Evolutionary conservation across 495 filamentous ascomycete species (phyloP).

Genomic region (Tuber umbilicatum): DNA sequence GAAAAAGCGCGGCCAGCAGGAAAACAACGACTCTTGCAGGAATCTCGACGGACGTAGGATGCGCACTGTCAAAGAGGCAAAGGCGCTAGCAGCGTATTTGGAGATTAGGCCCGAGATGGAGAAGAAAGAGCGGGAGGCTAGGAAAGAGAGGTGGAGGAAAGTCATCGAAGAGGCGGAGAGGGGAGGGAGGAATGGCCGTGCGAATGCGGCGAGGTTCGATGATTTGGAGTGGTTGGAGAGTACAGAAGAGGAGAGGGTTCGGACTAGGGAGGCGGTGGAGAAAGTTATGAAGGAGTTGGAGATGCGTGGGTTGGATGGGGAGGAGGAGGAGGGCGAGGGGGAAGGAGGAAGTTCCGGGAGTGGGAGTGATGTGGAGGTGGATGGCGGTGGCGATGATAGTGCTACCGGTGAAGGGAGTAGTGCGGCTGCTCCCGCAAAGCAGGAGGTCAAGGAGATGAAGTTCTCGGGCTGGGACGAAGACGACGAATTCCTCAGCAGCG

Average conservation of each 20-base stretch:
- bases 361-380: constrained; percentile 50
- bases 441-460: constrained; percentile 48
- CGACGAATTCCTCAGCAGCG: constrained; percentile 78
- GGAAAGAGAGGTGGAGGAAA: constrained; percentile 70
- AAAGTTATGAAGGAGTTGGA: constrained; percentile 61
- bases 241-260: constrained; percentile 75
- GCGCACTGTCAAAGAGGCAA: constrained; percentile 88
- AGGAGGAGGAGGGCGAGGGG: constrained; percentile 49
- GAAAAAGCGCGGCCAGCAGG: constrained; percentile 72
- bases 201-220: constrained; percentile 63
- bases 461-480: constrained; percentile 81
- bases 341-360: constrained; percentile 52
- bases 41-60: constrained; percentile 89
- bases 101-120: constrained; percentile 97
- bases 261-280: constrained; percentile 74
- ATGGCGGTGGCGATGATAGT: constrained; percentile 38
- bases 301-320: constrained; percentile 44
- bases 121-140: constrained; percentile 76
- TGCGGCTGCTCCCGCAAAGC: constrained; percentile 33
- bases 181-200: constrained; percentile 55
- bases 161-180: constrained; percentile 76
- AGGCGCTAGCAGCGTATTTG: constrained; percentile 87
- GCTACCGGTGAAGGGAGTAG: constrained; percentile 34
- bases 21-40: constrained; percentile 77
- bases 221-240: constrained; percentile 92